Evolutionary conservation across 306 rosid genomes (phyloP).

Genomic region (Vicia sativa): DNA sequence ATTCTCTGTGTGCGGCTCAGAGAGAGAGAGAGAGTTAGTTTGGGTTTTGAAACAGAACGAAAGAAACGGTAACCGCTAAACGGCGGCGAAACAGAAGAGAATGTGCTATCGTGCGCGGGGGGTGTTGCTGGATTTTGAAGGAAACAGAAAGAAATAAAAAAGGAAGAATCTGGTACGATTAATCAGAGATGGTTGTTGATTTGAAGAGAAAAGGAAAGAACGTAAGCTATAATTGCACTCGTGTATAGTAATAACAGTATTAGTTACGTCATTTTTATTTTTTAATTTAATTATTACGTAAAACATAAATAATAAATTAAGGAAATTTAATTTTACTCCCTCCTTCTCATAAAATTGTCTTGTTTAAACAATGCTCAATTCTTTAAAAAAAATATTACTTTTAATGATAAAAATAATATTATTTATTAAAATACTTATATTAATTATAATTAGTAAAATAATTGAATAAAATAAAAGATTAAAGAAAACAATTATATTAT

Average conservation of each 20-base stretch:
- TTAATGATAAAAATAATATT: too few species aligned
- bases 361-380: too few species aligned
- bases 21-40: neutral
- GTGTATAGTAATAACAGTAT: neutral
- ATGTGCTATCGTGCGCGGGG: neutral
- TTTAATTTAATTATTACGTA: too few species aligned
- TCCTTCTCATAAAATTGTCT: too few species aligned
- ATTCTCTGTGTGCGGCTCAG: too few species aligned
- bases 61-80: neutral
- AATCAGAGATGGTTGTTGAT: constrained; percentile 4
- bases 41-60: neutral
- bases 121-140: neutral
- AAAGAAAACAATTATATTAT: too few species aligned
- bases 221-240: neutral
- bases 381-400: too few species aligned
- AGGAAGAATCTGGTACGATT: neutral
- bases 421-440: too few species aligned
- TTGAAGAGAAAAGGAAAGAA: neutral
- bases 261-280: neutral
- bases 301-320: too few species aligned
- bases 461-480: too few species aligned
- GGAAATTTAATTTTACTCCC: too few species aligned
- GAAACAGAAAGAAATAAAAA: neutral
- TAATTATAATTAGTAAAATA: too few species aligned
- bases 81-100: neutral